Percentiles rank a stretch among this genome's conserved stretches.
Evolutionary conservation across 352 stramenopile genomes (phyloP).

Genomic region (Thalassiosira exigua): DNA sequence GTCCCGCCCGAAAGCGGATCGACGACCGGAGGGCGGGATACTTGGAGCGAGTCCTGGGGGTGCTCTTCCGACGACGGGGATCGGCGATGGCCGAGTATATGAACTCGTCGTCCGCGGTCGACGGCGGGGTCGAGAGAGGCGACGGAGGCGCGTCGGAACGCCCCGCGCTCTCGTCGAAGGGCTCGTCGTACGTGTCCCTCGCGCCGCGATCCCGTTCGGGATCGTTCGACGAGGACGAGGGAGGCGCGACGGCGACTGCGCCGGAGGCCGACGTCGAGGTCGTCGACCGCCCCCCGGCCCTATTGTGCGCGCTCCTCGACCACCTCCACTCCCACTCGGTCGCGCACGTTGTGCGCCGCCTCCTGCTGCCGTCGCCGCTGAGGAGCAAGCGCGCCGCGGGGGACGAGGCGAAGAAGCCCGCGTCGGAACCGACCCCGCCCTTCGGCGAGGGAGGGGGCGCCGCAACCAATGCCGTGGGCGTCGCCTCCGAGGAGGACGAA

Average conservation of each 20-base stretch:
- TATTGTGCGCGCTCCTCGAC: conserved; percentile 81
- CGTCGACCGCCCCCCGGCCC: too few species aligned
- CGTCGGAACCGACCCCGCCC: neutral
- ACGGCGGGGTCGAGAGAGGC: too few species aligned
- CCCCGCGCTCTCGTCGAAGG: too few species aligned
- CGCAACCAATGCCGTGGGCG: too few species aligned
- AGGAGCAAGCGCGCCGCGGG: conserved; percentile 20
- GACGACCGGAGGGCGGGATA: conserved; percentile 95
- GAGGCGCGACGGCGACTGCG: too few species aligned
- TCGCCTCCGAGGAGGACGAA: too few species aligned
- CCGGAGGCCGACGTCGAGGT: too few species aligned
- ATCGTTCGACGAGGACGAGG: too few species aligned
- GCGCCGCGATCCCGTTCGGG: too few species aligned
- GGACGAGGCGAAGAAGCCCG: conserved; percentile 27
- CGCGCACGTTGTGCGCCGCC: conserved; percentile 86
- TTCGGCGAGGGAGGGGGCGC: neutral
- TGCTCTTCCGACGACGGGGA: conserved; percentile 82
- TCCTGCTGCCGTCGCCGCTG: conserved; percentile 72
- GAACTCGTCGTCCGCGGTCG: too few species aligned
- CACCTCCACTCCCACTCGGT: conserved; percentile 87
- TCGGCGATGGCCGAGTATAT: too few species aligned
- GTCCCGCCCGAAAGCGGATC: conserved; percentile 80
- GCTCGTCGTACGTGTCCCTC: neutral
- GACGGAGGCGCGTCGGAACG: conserved; percentile 50
- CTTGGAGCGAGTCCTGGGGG: conserved; percentile 92